Conservation (phyloP, 2,329 filamentous ascomycete species). For the Beauveria sp. region DNA sequence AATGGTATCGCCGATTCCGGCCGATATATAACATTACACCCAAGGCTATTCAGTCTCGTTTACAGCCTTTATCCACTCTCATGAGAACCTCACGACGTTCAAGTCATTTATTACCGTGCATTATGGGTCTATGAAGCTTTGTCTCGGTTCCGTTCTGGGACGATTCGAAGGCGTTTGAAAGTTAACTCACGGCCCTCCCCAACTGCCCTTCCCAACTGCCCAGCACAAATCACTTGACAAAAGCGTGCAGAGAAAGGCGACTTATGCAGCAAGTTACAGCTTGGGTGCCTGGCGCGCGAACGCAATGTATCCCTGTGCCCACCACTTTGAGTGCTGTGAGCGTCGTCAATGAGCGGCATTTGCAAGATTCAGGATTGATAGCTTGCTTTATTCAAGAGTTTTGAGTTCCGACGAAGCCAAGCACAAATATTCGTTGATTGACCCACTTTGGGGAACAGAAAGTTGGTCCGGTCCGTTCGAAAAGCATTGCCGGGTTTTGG, state of each 20-base stretch:
- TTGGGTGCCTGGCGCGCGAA: constrained; percentile 72
- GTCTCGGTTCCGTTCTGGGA: constrained; percentile 60
- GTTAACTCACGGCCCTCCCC: constrained; percentile 85
- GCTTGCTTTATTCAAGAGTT: constrained; percentile 70
- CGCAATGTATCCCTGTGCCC: constrained; percentile 72
- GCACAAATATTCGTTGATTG: constrained; percentile 88
- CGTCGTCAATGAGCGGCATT: constrained; percentile 66
- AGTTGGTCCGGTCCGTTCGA: constrained; percentile 77
- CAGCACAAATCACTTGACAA: constrained; percentile 74
- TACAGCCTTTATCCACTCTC: constrained; percentile 80
- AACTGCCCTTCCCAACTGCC: constrained; percentile 69
- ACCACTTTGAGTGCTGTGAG: constrained; percentile 76
- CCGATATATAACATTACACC: constrained; percentile 55
- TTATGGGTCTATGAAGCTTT: constrained; percentile 69
- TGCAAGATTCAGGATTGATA: constrained; percentile 73
- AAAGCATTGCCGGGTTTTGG: constrained; percentile 60
- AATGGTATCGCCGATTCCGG: constrained; percentile 69
- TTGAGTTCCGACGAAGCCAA: constrained; percentile 73
- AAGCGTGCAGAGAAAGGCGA: constrained; percentile 66
- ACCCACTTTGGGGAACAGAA: constrained; percentile 83
- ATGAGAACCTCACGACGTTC: constrained; percentile 78
- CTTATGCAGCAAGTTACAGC: constrained; percentile 82
- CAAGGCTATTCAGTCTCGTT: constrained; percentile 79
- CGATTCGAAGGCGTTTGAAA: constrained; percentile 60
- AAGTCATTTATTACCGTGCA: constrained; percentile 85